Evolutionary conservation across 1,139 yeast species (phyloP).

Genomic region (Ogataea hybrid): DNA sequence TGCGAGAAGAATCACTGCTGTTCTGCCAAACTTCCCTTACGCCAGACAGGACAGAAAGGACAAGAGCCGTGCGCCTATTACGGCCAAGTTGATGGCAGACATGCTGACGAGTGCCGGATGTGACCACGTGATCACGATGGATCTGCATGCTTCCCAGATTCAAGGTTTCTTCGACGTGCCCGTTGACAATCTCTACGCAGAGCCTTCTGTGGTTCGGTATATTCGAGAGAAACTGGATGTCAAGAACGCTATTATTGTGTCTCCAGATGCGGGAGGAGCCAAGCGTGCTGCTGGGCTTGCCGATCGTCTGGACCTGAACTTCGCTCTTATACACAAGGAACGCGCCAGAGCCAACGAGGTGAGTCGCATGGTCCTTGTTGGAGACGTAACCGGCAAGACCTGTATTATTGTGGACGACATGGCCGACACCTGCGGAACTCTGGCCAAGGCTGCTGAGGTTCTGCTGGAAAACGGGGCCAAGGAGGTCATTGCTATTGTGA

Average conservation of each 20-base stretch:
- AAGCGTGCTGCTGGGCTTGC: slow-evolving; percentile 96
- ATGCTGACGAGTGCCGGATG: slow-evolving; percentile 96
- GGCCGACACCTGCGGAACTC: slow-evolving; percentile 98
- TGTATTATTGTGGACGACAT: slow-evolving; percentile 95
- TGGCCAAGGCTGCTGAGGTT: slow-evolving; percentile 94
- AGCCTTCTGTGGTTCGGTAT: slow-evolving; percentile 88
- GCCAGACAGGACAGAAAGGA: slow-evolving; percentile 98
- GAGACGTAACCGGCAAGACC: slow-evolving; percentile 85
- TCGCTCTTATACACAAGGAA: slow-evolving; percentile 96
- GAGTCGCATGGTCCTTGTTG: slow-evolving; percentile 92
- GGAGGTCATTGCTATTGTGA: slow-evolving; percentile 89
- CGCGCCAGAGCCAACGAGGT: slow-evolving; percentile 95
- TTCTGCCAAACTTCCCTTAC: slow-evolving; percentile 93
- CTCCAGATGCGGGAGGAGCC: slow-evolving; percentile 99
- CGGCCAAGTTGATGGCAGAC: slow-evolving; percentile 95
- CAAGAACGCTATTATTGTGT: slow-evolving; percentile 77
- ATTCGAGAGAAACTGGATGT: slow-evolving; percentile 71
- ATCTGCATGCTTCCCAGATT: slow-evolving; percentile 94
- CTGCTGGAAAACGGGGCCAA: slow-evolving; percentile 77
- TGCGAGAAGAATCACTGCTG: slow-evolving; percentile 93
- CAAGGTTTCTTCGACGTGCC: slow-evolving; percentile 97
- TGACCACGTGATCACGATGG: slow-evolving; percentile 96
- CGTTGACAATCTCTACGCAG: slow-evolving; percentile 94
- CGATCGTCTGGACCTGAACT: slow-evolving; percentile 86
- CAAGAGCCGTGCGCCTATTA: slow-evolving; percentile 94